Evolutionary conservation across 257 asterid species (phyloP), one percentile per base, ranked within the genome.

Genomic region (Nicotiana otophora): DNA sequence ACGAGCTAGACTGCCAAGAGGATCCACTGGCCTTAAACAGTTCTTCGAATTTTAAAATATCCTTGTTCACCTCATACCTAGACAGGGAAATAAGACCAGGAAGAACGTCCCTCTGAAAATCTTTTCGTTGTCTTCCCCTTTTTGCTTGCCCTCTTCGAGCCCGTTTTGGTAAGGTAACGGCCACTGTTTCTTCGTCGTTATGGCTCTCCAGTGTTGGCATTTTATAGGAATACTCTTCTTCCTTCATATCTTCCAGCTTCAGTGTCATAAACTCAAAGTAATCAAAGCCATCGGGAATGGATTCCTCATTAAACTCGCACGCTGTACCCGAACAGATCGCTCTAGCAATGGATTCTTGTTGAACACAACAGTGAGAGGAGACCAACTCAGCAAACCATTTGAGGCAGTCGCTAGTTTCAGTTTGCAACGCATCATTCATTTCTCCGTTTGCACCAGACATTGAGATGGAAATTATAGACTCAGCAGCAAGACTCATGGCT

Each of bases 51-150:
- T 91, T 84, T 86, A 91, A 93, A 84, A 94, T 80, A 86, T 93
- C 98, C 90, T 92, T 94, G 3, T 86, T 85, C 86, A 93, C 90
- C 84, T 92, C 91, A 54, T 86, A 90, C 72, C 93, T 91, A 0
- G 98, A 88, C 75, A 94, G 77, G 60, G 96, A 86, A 42, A 86
- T 87, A 74, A 94, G 60, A n/a, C 92, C 86, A 0, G 98, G 97
- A 81, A 94, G 95, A 34, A 92, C 68, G 82, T 92, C 96, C 84
- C 91, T 84, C 42, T 91, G 96, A 83, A 94, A 94, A 80, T 94
- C 97, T 34, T 86, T 89, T 17, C 82, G 63, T 62, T 75, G 92
- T 83, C 91, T 88, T 63, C 93, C 91, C 72, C 90, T 87, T 61
- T 90, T 87, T 39, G 86, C 84, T 83, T 82, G 87, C 81, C 94